Percentiles rank a stretch among this genome's conserved stretches.
Conservation (phyloP, 768 basidiomycete genomes). For the Tulasnella sp. region DNA sequence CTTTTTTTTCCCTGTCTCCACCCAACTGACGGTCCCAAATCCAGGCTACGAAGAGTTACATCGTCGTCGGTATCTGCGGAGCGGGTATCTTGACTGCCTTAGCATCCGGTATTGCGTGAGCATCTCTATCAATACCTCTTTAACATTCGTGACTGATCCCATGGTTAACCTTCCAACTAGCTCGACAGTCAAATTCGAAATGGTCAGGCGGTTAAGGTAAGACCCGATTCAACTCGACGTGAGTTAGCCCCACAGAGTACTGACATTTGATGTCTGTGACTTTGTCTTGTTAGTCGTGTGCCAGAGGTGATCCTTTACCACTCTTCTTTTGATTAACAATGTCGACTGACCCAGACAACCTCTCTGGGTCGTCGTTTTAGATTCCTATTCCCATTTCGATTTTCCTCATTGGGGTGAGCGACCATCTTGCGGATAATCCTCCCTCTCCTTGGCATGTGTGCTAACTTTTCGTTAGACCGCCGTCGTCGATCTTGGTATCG, state of each 20-base stretch:
- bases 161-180: background rate
- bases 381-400: background rate
- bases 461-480: conserved; percentile 3
- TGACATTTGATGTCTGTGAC: background rate
- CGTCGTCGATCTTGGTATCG: conserved; percentile 13
- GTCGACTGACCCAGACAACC: background rate
- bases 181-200: background rate
- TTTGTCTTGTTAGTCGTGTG: background rate
- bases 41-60: conserved; percentile 9
- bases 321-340: background rate
- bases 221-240: background rate
- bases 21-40: background rate
- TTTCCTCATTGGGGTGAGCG: background rate
- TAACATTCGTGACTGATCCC: background rate
- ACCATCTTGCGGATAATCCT: background rate
- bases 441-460: background rate
- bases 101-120: conserved; percentile 4
- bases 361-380: background rate
- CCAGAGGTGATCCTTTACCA: background rate
- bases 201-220: background rate
- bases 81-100: background rate
- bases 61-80: background rate
- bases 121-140: background rate
- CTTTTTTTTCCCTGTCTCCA: no score
- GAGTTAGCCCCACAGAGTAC: background rate